Conservation (phyloP, 371 early-diverging fungal genomes). For the Haplosporangium sp. region DNA sequence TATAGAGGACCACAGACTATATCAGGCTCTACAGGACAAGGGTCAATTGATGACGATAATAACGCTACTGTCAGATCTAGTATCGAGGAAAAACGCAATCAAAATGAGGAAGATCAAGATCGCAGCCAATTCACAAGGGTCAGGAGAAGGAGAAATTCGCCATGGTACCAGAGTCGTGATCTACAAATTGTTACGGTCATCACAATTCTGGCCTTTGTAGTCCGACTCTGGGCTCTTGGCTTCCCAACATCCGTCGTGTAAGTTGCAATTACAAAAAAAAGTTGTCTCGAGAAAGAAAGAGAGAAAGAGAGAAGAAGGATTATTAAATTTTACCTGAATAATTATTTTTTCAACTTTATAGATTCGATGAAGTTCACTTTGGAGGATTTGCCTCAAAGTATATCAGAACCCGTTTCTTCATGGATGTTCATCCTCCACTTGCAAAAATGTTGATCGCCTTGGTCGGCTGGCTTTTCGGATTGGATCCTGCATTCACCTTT, state of each 20-base stretch:
- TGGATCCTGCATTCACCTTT: slow-evolving; percentile 92
- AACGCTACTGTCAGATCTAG: slow-evolving; percentile 2
- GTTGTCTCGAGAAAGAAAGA: no score
- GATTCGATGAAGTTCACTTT: slow-evolving; percentile 81
- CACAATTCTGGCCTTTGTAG: slow-evolving; percentile 32
- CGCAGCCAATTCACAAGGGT: slow-evolving; percentile 22
- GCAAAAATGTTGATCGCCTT: slow-evolving; percentile 95
- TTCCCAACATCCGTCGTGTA: slow-evolving; percentile 55
- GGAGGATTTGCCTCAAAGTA: slow-evolving; percentile 82
- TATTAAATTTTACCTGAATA: no score
- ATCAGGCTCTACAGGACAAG: slow-evolving; percentile 3
- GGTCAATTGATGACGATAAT: not conserved
- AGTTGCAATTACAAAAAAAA: not conserved
- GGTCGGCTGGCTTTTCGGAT: slow-evolving; percentile 82
- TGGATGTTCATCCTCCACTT: slow-evolving; percentile 99
- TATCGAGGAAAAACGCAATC: slow-evolving; percentile 22
- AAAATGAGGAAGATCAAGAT: slow-evolving; percentile 7
- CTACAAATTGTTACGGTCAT: slow-evolving; percentile 29
- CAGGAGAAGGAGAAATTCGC: slow-evolving; percentile 29
- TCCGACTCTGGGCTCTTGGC: slow-evolving; percentile 51
- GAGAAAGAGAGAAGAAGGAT: no score
- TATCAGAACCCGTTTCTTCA: slow-evolving; percentile 92
- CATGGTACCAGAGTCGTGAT: slow-evolving; percentile 52
- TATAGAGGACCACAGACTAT: slow-evolving; percentile 23
- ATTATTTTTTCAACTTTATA: not conserved